Evolutionary conservation across 1,284 basidiomycete species (phyloP), one percentile per base, ranked within the genome.

Genomic region (Amylostereum areolatum): DNA sequence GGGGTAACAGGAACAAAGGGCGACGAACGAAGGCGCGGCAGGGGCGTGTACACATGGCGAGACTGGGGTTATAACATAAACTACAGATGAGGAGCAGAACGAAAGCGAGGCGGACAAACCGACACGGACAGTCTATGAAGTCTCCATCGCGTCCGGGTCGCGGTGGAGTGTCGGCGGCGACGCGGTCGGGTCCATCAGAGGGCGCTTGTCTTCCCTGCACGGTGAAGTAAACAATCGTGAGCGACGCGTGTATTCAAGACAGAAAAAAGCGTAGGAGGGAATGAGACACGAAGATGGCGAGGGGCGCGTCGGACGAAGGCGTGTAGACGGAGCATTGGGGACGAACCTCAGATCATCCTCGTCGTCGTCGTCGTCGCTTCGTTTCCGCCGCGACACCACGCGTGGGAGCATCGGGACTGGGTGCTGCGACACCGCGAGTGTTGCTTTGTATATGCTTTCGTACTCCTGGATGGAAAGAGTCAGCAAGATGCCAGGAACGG

Each of bases 361-460:
- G 32, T 81, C 77, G 9, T 83, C 84, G 24, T 85, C 83, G 27
- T 72, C 71, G 12, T 81, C 78, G 33, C 70, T 74, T 40, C 85
- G 74, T 63, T 89, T 89, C 59, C 87, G 75, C 49, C 85, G 73
- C 28, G 74, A 64, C 11, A 73, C 69, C 9, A 67, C 66, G 46
- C 73, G 67, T 46, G 70, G 68, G 35, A 53, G 55, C 30, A 60
- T 57, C 29, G 57, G 50, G 9, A 11, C 39, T 2, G 83, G 82
- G 57, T 79, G 83, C 7, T 71, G 65, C 5, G 78, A 78, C 27
- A 87, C 74, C 1, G 84, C 83, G n/a, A 76, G 68, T 50, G 71
- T 80, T 11, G 89, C 89, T 59, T 79, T 83, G 64, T 90, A 92
- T 58, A 95, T 94, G 4, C 90, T 86, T 65, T 93, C 90, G 56